Conservation (phyloP, 805 yeast species). For the Kuraishia capsulata region DNA sequence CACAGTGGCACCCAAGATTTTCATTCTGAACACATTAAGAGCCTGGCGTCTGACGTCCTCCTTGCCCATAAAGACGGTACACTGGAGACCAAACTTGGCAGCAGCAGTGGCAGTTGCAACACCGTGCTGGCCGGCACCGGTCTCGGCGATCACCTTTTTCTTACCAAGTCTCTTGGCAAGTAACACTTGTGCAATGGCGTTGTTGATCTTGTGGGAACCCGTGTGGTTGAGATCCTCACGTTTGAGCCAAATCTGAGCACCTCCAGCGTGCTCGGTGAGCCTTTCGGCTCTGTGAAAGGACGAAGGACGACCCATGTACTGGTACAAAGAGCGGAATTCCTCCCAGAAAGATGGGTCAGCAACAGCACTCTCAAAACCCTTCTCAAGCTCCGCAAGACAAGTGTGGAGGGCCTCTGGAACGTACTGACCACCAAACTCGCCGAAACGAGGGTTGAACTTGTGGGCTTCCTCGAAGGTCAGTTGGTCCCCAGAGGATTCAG, state of each 20-base stretch:
- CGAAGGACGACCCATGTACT: conserved; percentile 96
- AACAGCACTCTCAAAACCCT: conserved; percentile 77
- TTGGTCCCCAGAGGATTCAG: conserved; percentile 8
- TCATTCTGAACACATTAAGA: conserved; percentile 93
- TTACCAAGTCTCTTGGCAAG: conserved; percentile 76
- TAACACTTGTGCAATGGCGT: conserved; percentile 75
- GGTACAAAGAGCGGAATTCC: conserved; percentile 75
- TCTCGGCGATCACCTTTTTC: conserved; percentile 72
- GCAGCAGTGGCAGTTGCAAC: conserved; percentile 90
- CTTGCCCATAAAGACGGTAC: conserved; percentile 98
- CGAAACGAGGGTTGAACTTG: conserved; percentile 71
- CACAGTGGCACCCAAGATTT: conserved; percentile 92
- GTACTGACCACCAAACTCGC: conserved; percentile 97
- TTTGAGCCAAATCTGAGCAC: conserved; percentile 95
- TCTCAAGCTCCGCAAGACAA: conserved; percentile 83
- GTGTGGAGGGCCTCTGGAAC: conserved; percentile 95
- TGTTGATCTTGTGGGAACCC: conserved; percentile 82
- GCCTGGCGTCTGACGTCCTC: conserved; percentile 99
- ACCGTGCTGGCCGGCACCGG: conserved; percentile 94
- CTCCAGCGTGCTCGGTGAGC: conserved; percentile 83
- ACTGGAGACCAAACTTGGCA: conserved; percentile 86
- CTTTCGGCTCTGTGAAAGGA: conserved; percentile 86
- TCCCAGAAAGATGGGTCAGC: conserved; percentile 92
- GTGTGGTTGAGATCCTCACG: conserved; percentile 93
- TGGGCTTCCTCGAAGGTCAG: conserved; percentile 47